Conservation (phyloP, 495 filamentous ascomycete genomes). For the Chaetomidium leptoderma region DNA sequence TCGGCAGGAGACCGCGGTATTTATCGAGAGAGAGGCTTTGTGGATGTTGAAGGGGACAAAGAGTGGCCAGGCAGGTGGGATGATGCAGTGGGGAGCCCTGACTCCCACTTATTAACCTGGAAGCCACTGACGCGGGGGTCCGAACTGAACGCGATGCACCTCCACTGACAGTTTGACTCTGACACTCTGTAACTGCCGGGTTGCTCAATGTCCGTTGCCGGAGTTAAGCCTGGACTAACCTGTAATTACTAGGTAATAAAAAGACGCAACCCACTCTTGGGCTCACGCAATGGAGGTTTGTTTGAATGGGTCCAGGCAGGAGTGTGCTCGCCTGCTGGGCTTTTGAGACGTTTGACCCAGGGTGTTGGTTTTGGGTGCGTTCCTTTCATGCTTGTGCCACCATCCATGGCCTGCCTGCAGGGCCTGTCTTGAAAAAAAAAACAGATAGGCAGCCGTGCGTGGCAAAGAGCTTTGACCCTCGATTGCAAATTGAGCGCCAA, state of each 20-base stretch:
- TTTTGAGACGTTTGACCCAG: too few relatives aligned
- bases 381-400: too few relatives aligned
- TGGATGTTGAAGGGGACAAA: slow-evolving; percentile 5
- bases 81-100: not conserved
- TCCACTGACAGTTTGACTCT: slow-evolving; percentile 1
- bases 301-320: not conserved
- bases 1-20: not conserved
- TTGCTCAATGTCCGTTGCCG: slow-evolving; percentile 9
- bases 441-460: too few relatives aligned
- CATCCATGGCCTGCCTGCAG: too few relatives aligned
- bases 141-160: not conserved
- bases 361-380: not conserved
- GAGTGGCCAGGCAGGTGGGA: slow-evolving; percentile 4
- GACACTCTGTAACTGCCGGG: not conserved
- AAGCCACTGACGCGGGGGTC: slow-evolving; percentile 11
- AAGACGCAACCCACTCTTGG: slow-evolving; percentile 27
- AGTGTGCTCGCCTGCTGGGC: too few relatives aligned
- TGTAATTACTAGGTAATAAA: too few relatives aligned
- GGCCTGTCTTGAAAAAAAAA: too few relatives aligned
- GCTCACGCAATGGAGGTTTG: slow-evolving; percentile 18
- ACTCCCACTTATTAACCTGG: slow-evolving; percentile 11
- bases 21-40: not conserved
- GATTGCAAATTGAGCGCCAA: too few relatives aligned
- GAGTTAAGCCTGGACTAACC: slow-evolving; percentile 1
- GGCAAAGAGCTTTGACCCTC: too few relatives aligned